phyloP scores from a whole-genome alignment of 2,329 filamentous ascomycete species.

The Tolypocladium amazonense region DNA sequence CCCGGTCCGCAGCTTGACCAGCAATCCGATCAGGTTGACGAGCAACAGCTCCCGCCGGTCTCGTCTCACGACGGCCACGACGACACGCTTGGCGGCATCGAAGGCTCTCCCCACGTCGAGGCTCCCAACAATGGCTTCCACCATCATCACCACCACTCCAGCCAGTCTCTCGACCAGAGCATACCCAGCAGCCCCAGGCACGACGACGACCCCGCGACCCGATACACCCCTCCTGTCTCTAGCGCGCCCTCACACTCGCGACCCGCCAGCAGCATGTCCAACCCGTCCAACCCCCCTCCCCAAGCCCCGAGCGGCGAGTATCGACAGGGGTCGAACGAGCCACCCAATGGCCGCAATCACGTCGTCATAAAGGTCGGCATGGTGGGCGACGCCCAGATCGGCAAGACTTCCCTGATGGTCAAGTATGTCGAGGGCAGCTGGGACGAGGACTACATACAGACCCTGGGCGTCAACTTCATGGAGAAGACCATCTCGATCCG shows the following conservation, averaged over 20 bases:
- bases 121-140: conserved; percentile 25
- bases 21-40: not conserved
- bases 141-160: conserved; percentile 35
- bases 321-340: conserved; percentile 25
- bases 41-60: conserved; percentile 2
- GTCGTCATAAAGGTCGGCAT: conserved; percentile 99
- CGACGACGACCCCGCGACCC: conserved; percentile 31
- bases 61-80: conserved; percentile 29
- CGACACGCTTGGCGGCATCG: conserved; percentile 38
- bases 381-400: conserved; percentile 98
- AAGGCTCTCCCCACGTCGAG: conserved; percentile 32
- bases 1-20: not conserved
- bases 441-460: conserved; percentile 99
- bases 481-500: conserved; percentile 99
- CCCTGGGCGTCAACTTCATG: conserved; percentile 98
- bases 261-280: conserved; percentile 45
- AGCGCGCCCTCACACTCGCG: conserved; percentile 37
- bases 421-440: conserved; percentile 99
- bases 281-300: conserved; percentile 17
- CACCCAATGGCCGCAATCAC: conserved; percentile 46
- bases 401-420: conserved; percentile 98
- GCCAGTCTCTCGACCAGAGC: conserved; percentile 39
- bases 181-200: conserved; percentile 27
- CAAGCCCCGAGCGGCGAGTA: conserved; percentile 31
- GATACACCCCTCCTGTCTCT: conserved; percentile 37